Base-by-base conservation (phyloP, 2,329 filamentous ascomycete genomes). In the Stemphylium lycopersici region DNA sequence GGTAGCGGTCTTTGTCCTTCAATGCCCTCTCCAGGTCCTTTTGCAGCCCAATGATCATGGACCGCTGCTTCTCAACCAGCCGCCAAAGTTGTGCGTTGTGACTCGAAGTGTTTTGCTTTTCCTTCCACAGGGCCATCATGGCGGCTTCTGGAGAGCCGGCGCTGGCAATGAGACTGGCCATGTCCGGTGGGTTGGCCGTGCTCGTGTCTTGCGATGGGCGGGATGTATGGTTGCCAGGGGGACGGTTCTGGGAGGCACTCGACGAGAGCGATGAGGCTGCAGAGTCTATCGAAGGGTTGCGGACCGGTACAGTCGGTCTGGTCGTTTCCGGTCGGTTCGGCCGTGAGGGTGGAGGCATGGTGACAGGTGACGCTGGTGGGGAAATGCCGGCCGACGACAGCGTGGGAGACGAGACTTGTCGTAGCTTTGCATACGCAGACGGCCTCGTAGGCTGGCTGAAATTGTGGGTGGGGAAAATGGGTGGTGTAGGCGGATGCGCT, bases 81-180 rank as follows among this genome's bases (percentile, higher is more conserved):
- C 92, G 88, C 95, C 95, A 99, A 67, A 99, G 79, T 73, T 99
- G 93, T 15, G 88, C 82, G 72, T 98, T 98, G 71, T 98, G 95
- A 63, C 91, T 89, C 4, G 90, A 86, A 49, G 92, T 90, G 43
- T 91, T 90, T 59, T 93, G 87, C 75, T 97, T 98, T 72, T 99
- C 95, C 72, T 90, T 96, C 60, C 97, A 79, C 44, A 99, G 79
- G 67, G 95, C 91, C 64, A 91, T 85, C 56, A 99, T 91, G 4
- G 96, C 89, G 5, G 90, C 90, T 72, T 99, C 93, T 13, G 93
- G 84, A 47, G 91, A 96, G 45, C 93, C 95, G 22, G 93, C 93
- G 29, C 91, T 86, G 67, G 89, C 85, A 61, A 98, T 90, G 31
- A 97, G 80, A 62, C 86, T 84, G 33, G 86, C 86, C 65, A 96